These are phyloP conservation scores for Globisporangium abappressorium DNA, from an alignment of 352 stramenopile species.

Conservation along the genomic window DNA sequence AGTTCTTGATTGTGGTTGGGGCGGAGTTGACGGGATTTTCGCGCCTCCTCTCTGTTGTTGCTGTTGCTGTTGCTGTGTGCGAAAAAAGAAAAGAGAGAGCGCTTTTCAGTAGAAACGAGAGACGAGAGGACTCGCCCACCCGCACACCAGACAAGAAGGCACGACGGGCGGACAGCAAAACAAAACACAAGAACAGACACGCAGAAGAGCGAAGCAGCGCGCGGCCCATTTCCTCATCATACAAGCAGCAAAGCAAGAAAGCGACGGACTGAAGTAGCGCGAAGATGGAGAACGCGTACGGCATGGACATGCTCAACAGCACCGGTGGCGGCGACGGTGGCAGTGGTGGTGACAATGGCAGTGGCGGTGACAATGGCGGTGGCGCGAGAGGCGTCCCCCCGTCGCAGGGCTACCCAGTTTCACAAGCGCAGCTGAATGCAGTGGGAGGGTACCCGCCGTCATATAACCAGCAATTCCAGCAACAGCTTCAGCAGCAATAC, in stretches of 20 bases:
- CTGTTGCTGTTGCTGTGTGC: neutral
- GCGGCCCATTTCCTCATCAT: neutral
- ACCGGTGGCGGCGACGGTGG: neutral
- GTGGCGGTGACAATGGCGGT: neutral
- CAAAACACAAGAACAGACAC: neutral
- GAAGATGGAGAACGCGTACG: constrained; percentile 2
- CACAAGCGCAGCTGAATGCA: neutral
- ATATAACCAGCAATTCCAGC: constrained; percentile 5
- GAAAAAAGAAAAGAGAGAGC: neutral
- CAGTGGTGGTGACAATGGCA: too few relatives aligned
- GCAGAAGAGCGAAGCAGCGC: neutral
- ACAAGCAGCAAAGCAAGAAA: too few relatives aligned
- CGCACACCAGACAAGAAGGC: neutral
- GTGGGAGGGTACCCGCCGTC: neutral
- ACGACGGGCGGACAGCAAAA: neutral
- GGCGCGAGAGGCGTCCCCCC: neutral
- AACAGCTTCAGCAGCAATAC: constrained; percentile 1
- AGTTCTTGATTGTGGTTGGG: neutral
- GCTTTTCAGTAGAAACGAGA: neutral
- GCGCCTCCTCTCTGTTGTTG: neutral
- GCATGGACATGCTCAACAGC: constrained; percentile 5
- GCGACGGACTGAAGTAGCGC: neutral
- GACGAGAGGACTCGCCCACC: neutral
- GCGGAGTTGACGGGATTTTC: neutral
- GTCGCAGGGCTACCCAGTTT: neutral